Percentiles rank a stretch among this genome's conserved stretches.
Conservation (phyloP, 306 rosid species). For the Phaseolus lunatus region DNA sequence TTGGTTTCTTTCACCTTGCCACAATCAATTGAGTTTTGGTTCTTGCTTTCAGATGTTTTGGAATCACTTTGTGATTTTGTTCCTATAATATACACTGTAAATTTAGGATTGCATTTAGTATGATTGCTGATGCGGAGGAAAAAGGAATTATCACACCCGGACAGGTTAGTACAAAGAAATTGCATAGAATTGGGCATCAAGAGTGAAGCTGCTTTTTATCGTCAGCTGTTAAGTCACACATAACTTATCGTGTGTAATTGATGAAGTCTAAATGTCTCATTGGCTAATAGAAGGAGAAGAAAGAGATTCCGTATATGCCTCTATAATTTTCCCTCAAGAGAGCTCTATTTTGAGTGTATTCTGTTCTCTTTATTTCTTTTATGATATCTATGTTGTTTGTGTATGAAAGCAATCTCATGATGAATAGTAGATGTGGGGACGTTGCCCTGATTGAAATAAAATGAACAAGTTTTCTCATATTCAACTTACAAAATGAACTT, state of each 20-base stretch:
- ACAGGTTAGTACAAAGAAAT: conserved; percentile 55
- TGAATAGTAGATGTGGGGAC: background rate
- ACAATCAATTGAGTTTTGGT: conserved; percentile 3
- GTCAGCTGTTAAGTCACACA: background rate
- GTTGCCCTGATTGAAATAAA: background rate
- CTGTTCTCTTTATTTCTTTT: background rate
- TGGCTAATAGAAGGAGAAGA: background rate
- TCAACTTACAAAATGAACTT: background rate
- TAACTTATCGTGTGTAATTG: background rate
- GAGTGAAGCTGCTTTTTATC: background rate
- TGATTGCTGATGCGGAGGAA: conserved; percentile 75
- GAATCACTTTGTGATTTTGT: background rate
- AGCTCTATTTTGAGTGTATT: background rate
- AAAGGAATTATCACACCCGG: conserved; percentile 66
- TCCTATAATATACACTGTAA: background rate
- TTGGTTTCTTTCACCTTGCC: background rate
- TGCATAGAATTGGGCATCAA: background rate
- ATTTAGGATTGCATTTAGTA: conserved; percentile 70
- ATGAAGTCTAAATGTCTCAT: background rate
- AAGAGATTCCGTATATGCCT: background rate
- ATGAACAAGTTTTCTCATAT: background rate
- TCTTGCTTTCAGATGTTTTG: conserved; percentile 12
- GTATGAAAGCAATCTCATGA: background rate
- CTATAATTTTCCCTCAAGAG: background rate
- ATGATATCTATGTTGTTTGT: background rate